Evolutionary conservation across 1,284 basidiomycete genomes (phyloP), one percentile per base, ranked within the genome.

Genomic region (Heterobasidion irregulare): DNA sequence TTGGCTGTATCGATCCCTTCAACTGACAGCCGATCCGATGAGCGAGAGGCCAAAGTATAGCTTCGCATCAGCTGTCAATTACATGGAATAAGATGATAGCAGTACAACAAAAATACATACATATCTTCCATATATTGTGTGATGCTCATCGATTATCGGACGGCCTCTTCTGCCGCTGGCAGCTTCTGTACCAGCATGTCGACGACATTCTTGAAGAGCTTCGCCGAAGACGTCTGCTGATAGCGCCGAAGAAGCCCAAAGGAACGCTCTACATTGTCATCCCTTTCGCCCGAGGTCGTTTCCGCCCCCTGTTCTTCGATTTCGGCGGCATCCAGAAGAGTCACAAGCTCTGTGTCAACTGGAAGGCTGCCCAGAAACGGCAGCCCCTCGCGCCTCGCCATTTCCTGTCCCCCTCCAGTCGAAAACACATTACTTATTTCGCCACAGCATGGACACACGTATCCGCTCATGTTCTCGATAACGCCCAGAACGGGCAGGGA

Each of bases 401-500:
- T 85, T 63, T 84, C 86, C 71, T 89, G 83, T 0, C 95, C 97
- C 2, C 97, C 97, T 10, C 94, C 94, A 9, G 85, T 90, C 6
- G 95, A 97, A 73, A 98, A 99, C 52, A 97, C 84, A 66, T 97
- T 94, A 71, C 87, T 94, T 61, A 98, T 80, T 70, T 98, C 94
- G 26, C 89, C 88, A 64, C 92, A 95, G 66, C 92, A 94, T 19
- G 96, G 96, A 66, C 97, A 99, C 9, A 92, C 91, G 72, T 98
- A 99, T 45, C 97, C 97, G 57, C 93, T 93, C 97, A 99, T 98
- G 72, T 99, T 99, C 69, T 99, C 97, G 59, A 99, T 87, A 52
- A 99, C 71, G 6, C 97, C 97, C 49, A 98, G 73, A n/a, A 99
- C 86, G 5, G 90, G 93, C 8, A 99, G 75, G 35, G 80, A 77